Evolutionary conservation across 768 basidiomycete species (phyloP).

Genomic region (Mycena haematopus): DNA sequence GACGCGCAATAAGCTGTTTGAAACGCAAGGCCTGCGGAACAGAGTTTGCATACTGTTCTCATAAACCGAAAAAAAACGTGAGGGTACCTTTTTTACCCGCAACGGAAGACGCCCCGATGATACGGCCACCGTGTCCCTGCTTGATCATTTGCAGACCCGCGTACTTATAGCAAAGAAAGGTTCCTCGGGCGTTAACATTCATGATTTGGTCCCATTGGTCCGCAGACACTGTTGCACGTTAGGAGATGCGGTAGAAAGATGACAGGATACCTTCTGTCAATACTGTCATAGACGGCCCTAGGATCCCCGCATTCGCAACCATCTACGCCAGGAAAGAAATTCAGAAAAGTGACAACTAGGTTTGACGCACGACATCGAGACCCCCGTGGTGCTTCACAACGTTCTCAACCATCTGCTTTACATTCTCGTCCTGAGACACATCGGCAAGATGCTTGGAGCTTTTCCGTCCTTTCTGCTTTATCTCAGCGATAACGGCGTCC

Average conservation of each 20-base stretch:
- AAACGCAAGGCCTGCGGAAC: constrained; percentile 5
- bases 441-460: constrained; percentile 15
- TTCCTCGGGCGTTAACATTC: constrained; percentile 38
- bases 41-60: no score
- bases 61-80: no score
- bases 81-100: constrained; percentile 44
- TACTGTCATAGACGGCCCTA: background rate
- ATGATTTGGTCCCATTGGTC: constrained; percentile 36
- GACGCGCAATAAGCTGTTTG: constrained; percentile 41
- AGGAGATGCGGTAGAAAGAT: background rate
- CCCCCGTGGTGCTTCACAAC: constrained; percentile 32
- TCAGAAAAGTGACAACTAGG: background rate
- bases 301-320: constrained; percentile 40
- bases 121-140: constrained; percentile 47
- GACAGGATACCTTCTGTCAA: background rate
- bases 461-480: constrained; percentile 10
- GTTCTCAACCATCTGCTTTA: constrained; percentile 33
- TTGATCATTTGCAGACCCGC: constrained; percentile 46
- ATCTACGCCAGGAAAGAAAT: constrained; percentile 29
- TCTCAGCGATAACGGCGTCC: constrained; percentile 24
- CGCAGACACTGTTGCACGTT: constrained; percentile 12
- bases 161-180: constrained; percentile 43
- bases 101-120: constrained; percentile 46
- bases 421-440: constrained; percentile 33
- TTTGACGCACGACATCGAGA: constrained; percentile 39